phyloP scores from a whole-genome alignment of 108 stramenopile genomes.

The Discostella pseudostelligera region DNA sequence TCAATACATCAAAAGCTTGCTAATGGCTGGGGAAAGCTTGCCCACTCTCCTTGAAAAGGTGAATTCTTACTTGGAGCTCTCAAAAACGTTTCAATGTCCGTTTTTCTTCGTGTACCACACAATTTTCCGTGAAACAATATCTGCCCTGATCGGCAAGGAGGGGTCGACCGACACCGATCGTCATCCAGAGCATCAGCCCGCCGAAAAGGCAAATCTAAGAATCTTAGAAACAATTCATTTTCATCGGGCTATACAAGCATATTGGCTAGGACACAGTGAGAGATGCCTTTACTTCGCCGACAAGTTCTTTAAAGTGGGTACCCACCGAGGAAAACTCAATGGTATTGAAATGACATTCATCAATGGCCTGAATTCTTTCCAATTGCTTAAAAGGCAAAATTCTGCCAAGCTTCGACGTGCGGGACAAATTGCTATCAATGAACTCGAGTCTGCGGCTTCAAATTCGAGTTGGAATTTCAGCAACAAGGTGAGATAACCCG shows the following conservation, averaged over 20 bases:
- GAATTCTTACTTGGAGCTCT: slow-evolving; percentile 23
- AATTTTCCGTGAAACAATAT: slow-evolving; percentile 23
- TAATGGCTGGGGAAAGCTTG: slow-evolving; percentile 23
- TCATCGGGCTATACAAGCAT: slow-evolving; percentile 13
- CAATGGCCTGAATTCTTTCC: slow-evolving; percentile 7
- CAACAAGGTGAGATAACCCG: slow-evolving; percentile 6
- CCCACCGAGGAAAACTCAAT: not conserved
- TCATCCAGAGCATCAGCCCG: not conserved
- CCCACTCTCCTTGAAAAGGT: slow-evolving; percentile 14
- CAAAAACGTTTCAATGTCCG: not conserved
- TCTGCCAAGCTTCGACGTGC: not conserved
- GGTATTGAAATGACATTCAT: not conserved
- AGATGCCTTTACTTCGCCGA: slow-evolving; percentile 12
- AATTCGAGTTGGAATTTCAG: slow-evolving; percentile 12
- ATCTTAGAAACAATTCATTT: not conserved
- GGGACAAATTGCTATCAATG: not conserved
- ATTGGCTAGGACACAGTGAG: slow-evolving; percentile 21
- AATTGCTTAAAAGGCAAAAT: slow-evolving; percentile 2
- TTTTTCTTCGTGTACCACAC: not conserved
- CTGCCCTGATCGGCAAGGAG: slow-evolving; percentile 20
- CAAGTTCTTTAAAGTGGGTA: slow-evolving; percentile 2
- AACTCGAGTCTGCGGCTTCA: not conserved
- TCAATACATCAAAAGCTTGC: not conserved
- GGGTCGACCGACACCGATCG: not conserved
- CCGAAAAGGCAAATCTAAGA: not conserved